Evolutionary conservation across 2,329 filamentous ascomycete genomes (phyloP).

Genomic region (Diaporthe longicolla): DNA sequence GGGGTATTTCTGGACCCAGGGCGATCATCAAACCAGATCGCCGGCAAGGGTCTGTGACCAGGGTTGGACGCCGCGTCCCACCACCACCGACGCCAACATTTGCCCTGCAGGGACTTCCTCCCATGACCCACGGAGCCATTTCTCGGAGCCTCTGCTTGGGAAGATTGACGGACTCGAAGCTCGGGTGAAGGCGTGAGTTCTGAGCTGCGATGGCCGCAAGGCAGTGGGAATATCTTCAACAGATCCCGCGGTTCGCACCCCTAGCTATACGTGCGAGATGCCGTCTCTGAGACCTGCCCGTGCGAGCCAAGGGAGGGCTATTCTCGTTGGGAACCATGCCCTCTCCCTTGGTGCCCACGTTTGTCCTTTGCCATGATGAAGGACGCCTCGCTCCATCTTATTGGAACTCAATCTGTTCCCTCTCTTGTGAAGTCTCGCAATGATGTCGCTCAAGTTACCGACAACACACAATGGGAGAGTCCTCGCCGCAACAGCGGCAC

Average conservation of each 20-base stretch:
- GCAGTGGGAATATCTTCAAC: not conserved
- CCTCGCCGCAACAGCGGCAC: constrained; percentile 21
- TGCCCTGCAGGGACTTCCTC: not conserved
- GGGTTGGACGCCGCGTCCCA: not conserved
- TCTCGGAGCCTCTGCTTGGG: not conserved
- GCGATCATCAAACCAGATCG: not conserved
- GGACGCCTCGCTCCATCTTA: not conserved
- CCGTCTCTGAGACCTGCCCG: constrained; percentile 3
- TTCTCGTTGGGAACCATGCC: not conserved
- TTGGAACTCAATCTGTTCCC: not conserved
- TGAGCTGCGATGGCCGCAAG: not conserved
- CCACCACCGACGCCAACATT: not conserved
- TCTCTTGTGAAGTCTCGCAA: constrained; percentile 12
- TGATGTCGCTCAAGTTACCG: constrained; percentile 35
- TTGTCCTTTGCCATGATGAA: not conserved
- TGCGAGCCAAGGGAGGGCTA: constrained; percentile 20
- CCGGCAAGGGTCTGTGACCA: constrained; percentile 15
- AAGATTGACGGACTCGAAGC: not conserved
- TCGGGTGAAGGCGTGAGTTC: not conserved
- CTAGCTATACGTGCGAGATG: not conserved
- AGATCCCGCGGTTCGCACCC: not conserved
- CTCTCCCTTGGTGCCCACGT: not conserved
- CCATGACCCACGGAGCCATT: not conserved
- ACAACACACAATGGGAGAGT: constrained; percentile 25
- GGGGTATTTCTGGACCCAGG: constrained; percentile 2